Base-by-base conservation (phyloP, 345 rosid species). In the Citrus hindsii region DNA sequence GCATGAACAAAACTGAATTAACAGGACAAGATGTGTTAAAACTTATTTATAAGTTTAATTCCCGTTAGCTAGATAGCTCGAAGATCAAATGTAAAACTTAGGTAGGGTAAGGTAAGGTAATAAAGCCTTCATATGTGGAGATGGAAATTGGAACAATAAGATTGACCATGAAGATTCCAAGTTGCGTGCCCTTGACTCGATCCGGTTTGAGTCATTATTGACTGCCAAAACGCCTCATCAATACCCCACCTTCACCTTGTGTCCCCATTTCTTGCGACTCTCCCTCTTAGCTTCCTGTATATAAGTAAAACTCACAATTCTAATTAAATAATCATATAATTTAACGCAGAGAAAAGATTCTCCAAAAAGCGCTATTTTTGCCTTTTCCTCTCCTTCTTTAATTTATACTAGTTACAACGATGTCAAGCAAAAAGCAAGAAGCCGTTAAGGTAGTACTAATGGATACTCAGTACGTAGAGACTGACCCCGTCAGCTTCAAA, bases 401-500 rank as follows among this genome's bases (percentile, higher is more conserved):
- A 46, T 46, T 13, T 46, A 46, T 46, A 12, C 14, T 46, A 46
- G 51, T 46, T 13, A 46, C 16, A 21, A 21, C 2, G 40, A 76
- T 76, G 79, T 67, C 79, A 6, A 14, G 68, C 30, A 58, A 9
- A 21, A 38, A 71, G 13, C 64, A 40, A 33, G 79, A 71, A 72
- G 81, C 78, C 51, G 88, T 85, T 66, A 91, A 88, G 30, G 90
- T 91, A 14, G 86, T 85, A 42, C 80, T 88, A 13, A 86, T 91
- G 0, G 86, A 89, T 77, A 91, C 94, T 38, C 90, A 73, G 71
- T 85, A 88, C 77, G 88, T 91, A 1, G 84, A 86, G 69, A 76
- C 91, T 10, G 92, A 89, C 67, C 69, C 89, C 21, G 27, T n/a
- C 67, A 89, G 85, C 82, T 91, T 91, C 88, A 91, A 89, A 66